Base-by-base conservation (phyloP, 352 stramenopile genomes). In the Aphanomyces cochlioides region DNA sequence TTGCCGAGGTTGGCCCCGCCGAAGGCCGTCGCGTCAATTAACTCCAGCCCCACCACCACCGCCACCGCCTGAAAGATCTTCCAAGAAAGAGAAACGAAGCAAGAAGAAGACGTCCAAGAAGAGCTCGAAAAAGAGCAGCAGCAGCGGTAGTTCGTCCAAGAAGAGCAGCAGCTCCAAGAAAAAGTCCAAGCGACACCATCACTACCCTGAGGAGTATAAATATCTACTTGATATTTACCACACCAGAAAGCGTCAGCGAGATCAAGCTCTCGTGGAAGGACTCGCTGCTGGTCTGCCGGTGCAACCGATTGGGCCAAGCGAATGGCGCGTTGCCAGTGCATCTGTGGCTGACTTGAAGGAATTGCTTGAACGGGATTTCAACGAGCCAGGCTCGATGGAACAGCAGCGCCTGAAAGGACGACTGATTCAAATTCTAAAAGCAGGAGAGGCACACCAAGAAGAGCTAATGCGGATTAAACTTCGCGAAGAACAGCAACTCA, bases 381-480 rank as follows among this genome's bases (percentile, higher is more conserved):
- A 12, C 19, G 17, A 12, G 17, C 5, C 7, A 19, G 87, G 87
- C 28, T 93, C 85, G 0, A 74, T 95, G 53, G 84, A 91, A 56
- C 85, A 93, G 72, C 83, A 95, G 47, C 74, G 81, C 66, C 63
- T 95, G 15, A 77, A 81, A 72, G 84, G 87, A 61, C 77, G 81
- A 3, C 69, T 95, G 38, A 93, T 93, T 53, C 80, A 79, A 59
- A 89, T 95, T 59, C 54, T 92, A 39, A 95, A 95, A 71, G 59
- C 59, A 4, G 59, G 59, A 8, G 59, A 67, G 28, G 75, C 76
- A 21, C 79, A 92, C 74, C 85, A 93, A 61, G 89, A 87, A 56
- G 19, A 61, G 43, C 17, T 40, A n/a, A 10, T 13, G n/a, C 67
- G 84, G 28, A 79, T 92, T 39, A 74, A 85, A 19, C 73, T 92